These are phyloP conservation scores for Heliamphora exappendiculata DNA, from an alignment of 148 eudicot species.

Conservation along the genomic window DNA sequence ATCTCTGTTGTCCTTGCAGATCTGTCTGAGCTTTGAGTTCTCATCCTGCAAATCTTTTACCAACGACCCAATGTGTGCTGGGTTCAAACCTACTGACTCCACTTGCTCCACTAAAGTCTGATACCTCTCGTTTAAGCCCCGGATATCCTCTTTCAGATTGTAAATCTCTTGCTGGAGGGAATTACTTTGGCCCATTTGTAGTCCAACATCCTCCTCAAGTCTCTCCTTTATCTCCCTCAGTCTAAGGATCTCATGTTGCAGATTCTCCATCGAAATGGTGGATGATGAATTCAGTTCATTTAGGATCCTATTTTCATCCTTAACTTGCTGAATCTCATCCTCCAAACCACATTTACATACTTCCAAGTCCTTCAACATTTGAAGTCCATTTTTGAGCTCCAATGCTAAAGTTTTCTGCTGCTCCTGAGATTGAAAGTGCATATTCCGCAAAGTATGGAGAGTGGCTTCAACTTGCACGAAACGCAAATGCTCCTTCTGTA, in stretches of 20 bases:
- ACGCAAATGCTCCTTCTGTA: slow-evolving; percentile 50
- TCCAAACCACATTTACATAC: slow-evolving; percentile 50
- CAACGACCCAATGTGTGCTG: slow-evolving; percentile 42
- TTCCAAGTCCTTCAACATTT: slow-evolving; percentile 60
- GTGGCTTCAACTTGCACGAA: slow-evolving; percentile 62
- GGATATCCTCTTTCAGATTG: slow-evolving; percentile 60
- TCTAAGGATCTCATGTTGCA: slow-evolving; percentile 44
- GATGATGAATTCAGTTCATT: slow-evolving; percentile 41
- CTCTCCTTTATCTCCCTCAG: slow-evolving; percentile 64
- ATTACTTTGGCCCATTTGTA: slow-evolving; percentile 46
- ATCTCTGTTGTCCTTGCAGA: slow-evolving; percentile 31
- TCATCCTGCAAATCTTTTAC: slow-evolving; percentile 59
- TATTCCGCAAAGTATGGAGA: slow-evolving; percentile 48
- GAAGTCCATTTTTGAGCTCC: slow-evolving; percentile 73
- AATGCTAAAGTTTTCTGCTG: slow-evolving; percentile 61
- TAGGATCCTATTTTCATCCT: slow-evolving; percentile 57
- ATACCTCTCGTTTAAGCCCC: slow-evolving; percentile 46
- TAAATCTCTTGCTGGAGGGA: slow-evolving; percentile 52
- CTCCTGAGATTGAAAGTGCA: slow-evolving; percentile 69
- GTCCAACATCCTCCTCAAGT: slow-evolving; percentile 63
- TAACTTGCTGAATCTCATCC: slow-evolving; percentile 43
- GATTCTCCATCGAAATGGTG: slow-evolving; percentile 35
- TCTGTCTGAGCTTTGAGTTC: slow-evolving; percentile 54
- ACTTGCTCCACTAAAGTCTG: slow-evolving; percentile 49
- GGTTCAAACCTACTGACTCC: slow-evolving; percentile 54